Evolutionary conservation across 169 alveolate species (phyloP).

Genomic region (Plasmodium berghei): DNA sequence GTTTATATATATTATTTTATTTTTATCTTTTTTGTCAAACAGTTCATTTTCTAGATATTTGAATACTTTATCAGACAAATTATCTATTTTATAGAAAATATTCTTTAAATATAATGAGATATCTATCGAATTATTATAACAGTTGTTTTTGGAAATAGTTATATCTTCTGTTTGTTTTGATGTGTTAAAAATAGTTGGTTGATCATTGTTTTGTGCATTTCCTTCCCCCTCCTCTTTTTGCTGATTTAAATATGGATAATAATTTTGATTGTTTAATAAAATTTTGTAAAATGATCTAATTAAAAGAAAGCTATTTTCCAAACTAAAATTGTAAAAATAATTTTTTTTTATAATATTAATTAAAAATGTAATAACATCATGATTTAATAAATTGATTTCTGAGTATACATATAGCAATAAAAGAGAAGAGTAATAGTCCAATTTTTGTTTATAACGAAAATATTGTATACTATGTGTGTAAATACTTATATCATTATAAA

Average conservation of each 20-base stretch:
- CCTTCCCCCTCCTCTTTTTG: too few species aligned
- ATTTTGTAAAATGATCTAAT: slow-evolving; percentile 68
- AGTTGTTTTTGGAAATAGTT: too few species aligned
- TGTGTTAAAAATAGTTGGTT: too few species aligned
- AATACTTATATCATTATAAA: slow-evolving; percentile 56
- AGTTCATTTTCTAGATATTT: slow-evolving; percentile 39
- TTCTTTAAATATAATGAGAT: background rate
- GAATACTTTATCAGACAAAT: slow-evolving; percentile 23
- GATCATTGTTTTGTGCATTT: too few species aligned
- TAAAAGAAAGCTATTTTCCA: slow-evolving; percentile 39
- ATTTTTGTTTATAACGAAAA: slow-evolving; percentile 28
- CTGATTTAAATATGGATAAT: background rate
- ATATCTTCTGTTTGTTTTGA: too few species aligned
- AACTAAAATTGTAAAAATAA: slow-evolving; percentile 23
- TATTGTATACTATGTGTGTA: slow-evolving; percentile 41
- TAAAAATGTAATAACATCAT: slow-evolving; percentile 25
- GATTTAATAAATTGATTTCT: slow-evolving; percentile 48
- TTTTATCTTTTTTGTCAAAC: slow-evolving; percentile 16
- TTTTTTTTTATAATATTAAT: slow-evolving; percentile 44
- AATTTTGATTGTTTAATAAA: slow-evolving; percentile 58
- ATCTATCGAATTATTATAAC: too few species aligned
- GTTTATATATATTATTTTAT: slow-evolving; percentile 6
- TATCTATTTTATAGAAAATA: slow-evolving; percentile 32
- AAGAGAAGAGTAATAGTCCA: slow-evolving; percentile 48
- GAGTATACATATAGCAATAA: slow-evolving; percentile 54